Percentiles rank a stretch among this genome's conserved stretches.
phyloP scores from a whole-genome alignment of 257 asterid genomes.

The Solanum rostratum region DNA sequence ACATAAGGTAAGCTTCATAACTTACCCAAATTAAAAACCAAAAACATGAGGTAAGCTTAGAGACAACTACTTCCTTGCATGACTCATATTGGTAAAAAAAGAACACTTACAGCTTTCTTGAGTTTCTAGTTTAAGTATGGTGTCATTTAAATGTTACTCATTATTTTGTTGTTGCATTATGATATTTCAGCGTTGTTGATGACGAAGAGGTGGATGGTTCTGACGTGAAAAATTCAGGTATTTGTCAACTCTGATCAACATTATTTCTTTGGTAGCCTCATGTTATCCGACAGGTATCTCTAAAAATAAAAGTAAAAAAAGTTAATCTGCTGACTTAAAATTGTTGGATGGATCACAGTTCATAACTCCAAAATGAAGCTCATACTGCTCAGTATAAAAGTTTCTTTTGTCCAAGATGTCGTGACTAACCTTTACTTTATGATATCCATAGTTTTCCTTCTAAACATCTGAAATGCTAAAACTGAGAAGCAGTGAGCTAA shows the following conservation, averaged over 20 bases:
- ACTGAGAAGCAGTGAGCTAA: background rate
- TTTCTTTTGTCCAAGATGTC: background rate
- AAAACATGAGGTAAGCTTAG: background rate
- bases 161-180: conserved; percentile 7
- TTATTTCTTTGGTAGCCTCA: background rate
- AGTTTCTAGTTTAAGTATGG: background rate
- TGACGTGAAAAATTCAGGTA: conserved; percentile 46
- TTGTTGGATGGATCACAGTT: background rate
- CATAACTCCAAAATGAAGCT: background rate
- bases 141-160: background rate
- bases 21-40: background rate
- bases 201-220: conserved; percentile 40
- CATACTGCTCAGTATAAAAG: background rate
- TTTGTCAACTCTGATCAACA: background rate
- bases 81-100: background rate
- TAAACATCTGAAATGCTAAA: background rate
- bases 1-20: conserved; percentile 49
- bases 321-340: background rate
- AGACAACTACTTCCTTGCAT: background rate
- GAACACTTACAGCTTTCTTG: background rate
- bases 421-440: background rate
- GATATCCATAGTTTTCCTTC: background rate
- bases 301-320: background rate
- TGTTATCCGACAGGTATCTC: background rate
- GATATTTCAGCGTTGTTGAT: conserved; percentile 64